These are phyloP conservation scores for Syncephalastrum contaminatum DNA, from an alignment of 371 early-diverging fungal species.

Conservation along the genomic window DNA sequence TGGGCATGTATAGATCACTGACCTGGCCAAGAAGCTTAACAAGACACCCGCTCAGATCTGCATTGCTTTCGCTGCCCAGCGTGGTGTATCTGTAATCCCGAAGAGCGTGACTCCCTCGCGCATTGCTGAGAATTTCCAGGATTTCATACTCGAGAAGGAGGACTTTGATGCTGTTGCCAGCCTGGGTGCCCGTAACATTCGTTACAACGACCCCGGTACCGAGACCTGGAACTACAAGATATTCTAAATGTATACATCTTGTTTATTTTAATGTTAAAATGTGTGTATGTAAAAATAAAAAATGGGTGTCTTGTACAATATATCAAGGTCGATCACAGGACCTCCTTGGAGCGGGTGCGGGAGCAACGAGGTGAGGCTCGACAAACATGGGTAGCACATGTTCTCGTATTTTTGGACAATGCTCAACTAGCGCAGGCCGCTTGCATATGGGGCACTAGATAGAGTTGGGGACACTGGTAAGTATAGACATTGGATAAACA, in stretches of 20 bases:
- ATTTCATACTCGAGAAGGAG: constrained; percentile 47
- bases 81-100: constrained; percentile 60
- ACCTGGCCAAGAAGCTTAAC: constrained; percentile 62
- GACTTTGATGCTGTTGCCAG: constrained; percentile 43
- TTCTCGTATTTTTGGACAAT: too few species aligned
- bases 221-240: constrained; percentile 39
- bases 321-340: too few species aligned
- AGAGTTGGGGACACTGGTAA: constrained; percentile 4
- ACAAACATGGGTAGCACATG: too few species aligned
- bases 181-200: constrained; percentile 36
- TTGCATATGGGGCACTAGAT: constrained; percentile 78
- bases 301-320: too few species aligned
- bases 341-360: too few species aligned
- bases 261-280: too few species aligned
- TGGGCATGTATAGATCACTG: constrained; percentile 28
- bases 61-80: constrained; percentile 76
- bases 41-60: constrained; percentile 78
- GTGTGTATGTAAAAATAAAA: too few species aligned
- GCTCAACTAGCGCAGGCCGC: constrained; percentile 14
- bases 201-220: constrained; percentile 44
- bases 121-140: constrained; percentile 56
- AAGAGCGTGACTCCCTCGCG: constrained; percentile 54
- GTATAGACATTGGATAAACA: not conserved
- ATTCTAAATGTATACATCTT: constrained; percentile 18
- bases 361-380: too few species aligned